phyloP scores from a whole-genome alignment of 306 rosid species.

The Pachyrhizus erosus region DNA sequence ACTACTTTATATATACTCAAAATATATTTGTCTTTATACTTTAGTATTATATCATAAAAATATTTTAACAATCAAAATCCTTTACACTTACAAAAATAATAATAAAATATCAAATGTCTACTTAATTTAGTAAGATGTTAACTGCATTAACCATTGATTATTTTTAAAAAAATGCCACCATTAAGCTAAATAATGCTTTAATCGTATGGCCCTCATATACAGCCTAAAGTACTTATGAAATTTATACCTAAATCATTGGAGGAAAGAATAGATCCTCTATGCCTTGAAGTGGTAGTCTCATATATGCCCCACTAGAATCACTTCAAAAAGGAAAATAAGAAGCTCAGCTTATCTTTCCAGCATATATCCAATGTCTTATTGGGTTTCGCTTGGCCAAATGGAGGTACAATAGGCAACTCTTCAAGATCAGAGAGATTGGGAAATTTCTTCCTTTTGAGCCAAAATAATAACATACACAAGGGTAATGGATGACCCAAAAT shows the following conservation, averaged over 20 bases:
- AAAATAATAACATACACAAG: slow-evolving; percentile 35
- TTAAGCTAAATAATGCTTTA: not conserved
- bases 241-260: slow-evolving; percentile 52
- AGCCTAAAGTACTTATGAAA: slow-evolving; percentile 15
- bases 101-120: not conserved
- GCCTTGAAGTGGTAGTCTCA: slow-evolving; percentile 47
- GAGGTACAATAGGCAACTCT: slow-evolving; percentile 41
- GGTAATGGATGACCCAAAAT: slow-evolving; percentile 38
- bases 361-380: slow-evolving; percentile 41
- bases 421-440: slow-evolving; percentile 22
- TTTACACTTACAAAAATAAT: not conserved
- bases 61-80: not conserved
- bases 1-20: not conserved
- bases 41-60: not conserved
- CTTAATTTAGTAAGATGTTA: not conserved
- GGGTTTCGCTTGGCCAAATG: slow-evolving; percentile 9
- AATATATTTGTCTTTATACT: not conserved
- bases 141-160: not conserved
- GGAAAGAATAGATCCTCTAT: slow-evolving; percentile 55
- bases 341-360: slow-evolving; percentile 37
- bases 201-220: slow-evolving; percentile 8
- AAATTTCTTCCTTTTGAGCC: slow-evolving; percentile 30
- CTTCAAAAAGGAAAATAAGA: slow-evolving; percentile 43
- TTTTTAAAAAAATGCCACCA: not conserved
- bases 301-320: slow-evolving; percentile 57